phyloP scores from a whole-genome alignment of 2,329 filamentous ascomycete genomes.

The Epichloe festucae region DNA sequence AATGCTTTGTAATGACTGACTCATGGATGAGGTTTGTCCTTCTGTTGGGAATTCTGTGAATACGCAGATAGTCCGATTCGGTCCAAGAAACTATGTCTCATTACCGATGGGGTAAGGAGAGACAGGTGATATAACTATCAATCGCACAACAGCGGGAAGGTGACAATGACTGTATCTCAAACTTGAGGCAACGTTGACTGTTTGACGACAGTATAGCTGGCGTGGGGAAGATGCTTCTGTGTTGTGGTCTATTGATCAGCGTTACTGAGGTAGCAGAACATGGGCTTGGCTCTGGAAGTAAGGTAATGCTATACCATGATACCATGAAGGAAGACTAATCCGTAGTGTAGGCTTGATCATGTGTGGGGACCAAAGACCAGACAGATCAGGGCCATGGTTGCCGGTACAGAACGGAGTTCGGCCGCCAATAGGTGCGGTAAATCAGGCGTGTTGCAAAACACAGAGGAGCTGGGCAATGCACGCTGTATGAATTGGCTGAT shows the following conservation, averaged over 20 bases:
- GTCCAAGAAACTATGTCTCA: neutral
- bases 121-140: neutral
- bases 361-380: neutral
- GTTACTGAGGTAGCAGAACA: neutral
- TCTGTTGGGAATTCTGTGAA: neutral
- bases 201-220: neutral
- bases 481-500: neutral
- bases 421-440: neutral
- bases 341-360: neutral
- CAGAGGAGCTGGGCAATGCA: neutral
- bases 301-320: neutral
- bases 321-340: neutral
- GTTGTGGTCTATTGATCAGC: slow-evolving; percentile 3
- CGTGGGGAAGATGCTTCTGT: neutral
- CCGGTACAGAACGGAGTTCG: neutral
- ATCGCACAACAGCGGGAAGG: neutral
- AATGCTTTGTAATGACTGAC: neutral
- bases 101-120: neutral
- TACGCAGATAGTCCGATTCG: neutral
- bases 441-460: neutral
- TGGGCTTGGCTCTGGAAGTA: neutral
- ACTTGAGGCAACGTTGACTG: neutral
- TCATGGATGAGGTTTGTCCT: neutral
- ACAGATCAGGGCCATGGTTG: neutral
- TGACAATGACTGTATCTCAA: neutral